Conservation (phyloP, 805 yeast species). For the Kazachstania taianensis region DNA sequence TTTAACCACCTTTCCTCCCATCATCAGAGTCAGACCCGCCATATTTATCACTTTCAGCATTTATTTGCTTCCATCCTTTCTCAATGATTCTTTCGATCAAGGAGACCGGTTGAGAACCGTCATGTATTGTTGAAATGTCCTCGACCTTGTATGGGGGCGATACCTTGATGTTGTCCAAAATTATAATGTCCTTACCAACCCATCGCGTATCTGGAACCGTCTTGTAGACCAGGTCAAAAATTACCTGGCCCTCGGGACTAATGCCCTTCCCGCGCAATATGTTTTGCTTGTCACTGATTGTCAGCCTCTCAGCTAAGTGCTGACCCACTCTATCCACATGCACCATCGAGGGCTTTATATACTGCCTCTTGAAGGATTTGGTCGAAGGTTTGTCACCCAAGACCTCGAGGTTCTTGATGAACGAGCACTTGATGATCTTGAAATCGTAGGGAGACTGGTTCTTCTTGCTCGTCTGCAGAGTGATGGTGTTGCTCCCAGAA, state of each 20-base stretch:
- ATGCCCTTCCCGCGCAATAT: constrained; percentile 30
- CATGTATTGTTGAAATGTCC: constrained; percentile 14
- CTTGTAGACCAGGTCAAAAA: constrained; percentile 36
- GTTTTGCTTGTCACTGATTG: constrained; percentile 16
- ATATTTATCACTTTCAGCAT: constrained; percentile 9
- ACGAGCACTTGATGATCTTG: constrained; percentile 46
- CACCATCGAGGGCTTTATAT: constrained; percentile 28
- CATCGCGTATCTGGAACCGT: constrained; percentile 38
- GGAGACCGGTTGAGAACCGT: constrained; percentile 27
- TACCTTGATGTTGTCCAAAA: constrained; percentile 37
- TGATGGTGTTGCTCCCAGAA: constrained; percentile 31
- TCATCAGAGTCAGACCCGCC: constrained; percentile 9
- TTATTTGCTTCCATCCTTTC: constrained; percentile 39
- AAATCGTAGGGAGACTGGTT: constrained; percentile 26
- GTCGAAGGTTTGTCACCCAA: constrained; percentile 31
- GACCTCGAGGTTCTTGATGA: constrained; percentile 44
- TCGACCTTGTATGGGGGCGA: constrained; percentile 35
- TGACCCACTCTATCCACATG: constrained; percentile 22
- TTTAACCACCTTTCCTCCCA: constrained; percentile 44
- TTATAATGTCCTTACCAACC: constrained; percentile 35
- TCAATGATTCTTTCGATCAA: constrained; percentile 41
- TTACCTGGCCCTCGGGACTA: constrained; percentile 33
- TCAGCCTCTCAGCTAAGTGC: constrained; percentile 18
- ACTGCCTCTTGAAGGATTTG: constrained; percentile 25
- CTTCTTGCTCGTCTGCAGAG: constrained; percentile 23